These are phyloP conservation scores for Ochetophila trinervis DNA, from an alignment of 306 rosid species.

Conservation along the genomic window DNA sequence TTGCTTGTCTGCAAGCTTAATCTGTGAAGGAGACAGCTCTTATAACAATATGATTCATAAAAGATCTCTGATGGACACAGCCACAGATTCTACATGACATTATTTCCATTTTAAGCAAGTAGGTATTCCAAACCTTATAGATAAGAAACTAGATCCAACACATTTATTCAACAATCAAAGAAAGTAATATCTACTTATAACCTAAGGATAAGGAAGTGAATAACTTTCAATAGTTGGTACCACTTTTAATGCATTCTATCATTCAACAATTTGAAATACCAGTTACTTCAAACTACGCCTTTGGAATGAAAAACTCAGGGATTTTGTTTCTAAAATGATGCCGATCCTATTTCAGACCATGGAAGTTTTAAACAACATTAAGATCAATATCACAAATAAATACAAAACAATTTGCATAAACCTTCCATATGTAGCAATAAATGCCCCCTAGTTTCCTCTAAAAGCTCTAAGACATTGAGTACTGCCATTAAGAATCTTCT, in stretches of 20 bases:
- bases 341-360: not conserved
- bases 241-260: not conserved
- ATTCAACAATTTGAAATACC: not conserved
- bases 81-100: not conserved
- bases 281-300: no score
- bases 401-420: not conserved
- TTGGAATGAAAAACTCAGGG: not conserved
- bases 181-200: not conserved
- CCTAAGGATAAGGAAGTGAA: not conserved
- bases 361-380: not conserved
- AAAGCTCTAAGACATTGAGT: constrained; percentile 12
- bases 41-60: constrained; percentile 2
- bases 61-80: not conserved
- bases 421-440: constrained; percentile 1
- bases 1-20: constrained; percentile 95
- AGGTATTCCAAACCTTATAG: not conserved
- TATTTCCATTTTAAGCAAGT: not conserved
- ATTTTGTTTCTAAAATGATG: not conserved
- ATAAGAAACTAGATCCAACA: not conserved
- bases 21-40: constrained; percentile 37
- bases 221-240: not conserved
- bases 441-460: constrained; percentile 3
- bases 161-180: not conserved
- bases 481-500: no score
- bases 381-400: not conserved